These are phyloP conservation scores for Metschnikowia amazonensis DNA, from an alignment of 805 yeast species.

Conservation along the genomic window DNA sequence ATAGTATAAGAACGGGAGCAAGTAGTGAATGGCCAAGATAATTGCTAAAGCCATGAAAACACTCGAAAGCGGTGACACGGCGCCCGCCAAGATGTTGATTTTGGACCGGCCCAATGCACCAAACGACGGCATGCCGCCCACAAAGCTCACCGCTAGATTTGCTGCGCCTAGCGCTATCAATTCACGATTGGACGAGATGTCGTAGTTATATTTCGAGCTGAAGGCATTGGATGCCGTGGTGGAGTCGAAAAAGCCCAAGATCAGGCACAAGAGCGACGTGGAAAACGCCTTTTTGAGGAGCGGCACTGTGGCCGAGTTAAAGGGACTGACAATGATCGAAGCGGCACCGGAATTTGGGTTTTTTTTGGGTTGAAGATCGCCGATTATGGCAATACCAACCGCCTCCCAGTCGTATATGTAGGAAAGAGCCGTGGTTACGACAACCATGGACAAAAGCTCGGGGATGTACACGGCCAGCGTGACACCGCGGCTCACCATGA, in stretches of 20 bases:
- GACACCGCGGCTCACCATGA: slow-evolving; percentile 15
- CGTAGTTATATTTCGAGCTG: slow-evolving; percentile 30
- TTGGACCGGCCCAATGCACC: slow-evolving; percentile 38
- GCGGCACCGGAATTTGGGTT: not conserved
- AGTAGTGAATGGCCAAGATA: slow-evolving; percentile 22
- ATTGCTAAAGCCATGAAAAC: slow-evolving; percentile 31
- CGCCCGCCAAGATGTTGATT: slow-evolving; percentile 42
- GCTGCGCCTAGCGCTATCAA: slow-evolving; percentile 31
- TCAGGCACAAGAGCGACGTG: slow-evolving; percentile 31
- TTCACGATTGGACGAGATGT: slow-evolving; percentile 31
- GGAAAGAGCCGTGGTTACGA: slow-evolving; percentile 26
- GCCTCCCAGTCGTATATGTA: slow-evolving; percentile 23
- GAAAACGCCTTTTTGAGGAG: slow-evolving; percentile 25
- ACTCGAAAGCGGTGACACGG: slow-evolving; percentile 37
- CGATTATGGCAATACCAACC: slow-evolving; percentile 29
- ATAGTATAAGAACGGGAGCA: slow-evolving; percentile 25
- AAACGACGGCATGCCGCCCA: slow-evolving; percentile 34
- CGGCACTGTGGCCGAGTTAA: slow-evolving; percentile 16
- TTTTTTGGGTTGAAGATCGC: slow-evolving; percentile 19
- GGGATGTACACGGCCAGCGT: slow-evolving; percentile 27
- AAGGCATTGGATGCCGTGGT: slow-evolving; percentile 34
- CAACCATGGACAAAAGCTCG: slow-evolving; percentile 31
- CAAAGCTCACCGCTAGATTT: slow-evolving; percentile 25
- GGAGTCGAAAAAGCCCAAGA: slow-evolving; percentile 34
- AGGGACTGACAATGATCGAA: slow-evolving; percentile 21